A percentile compares a stretch with the other conserved stretches of the same genome.
Evolutionary conservation across 306 rosid genomes (phyloP).

Genomic region (Datisca glomerata): DNA sequence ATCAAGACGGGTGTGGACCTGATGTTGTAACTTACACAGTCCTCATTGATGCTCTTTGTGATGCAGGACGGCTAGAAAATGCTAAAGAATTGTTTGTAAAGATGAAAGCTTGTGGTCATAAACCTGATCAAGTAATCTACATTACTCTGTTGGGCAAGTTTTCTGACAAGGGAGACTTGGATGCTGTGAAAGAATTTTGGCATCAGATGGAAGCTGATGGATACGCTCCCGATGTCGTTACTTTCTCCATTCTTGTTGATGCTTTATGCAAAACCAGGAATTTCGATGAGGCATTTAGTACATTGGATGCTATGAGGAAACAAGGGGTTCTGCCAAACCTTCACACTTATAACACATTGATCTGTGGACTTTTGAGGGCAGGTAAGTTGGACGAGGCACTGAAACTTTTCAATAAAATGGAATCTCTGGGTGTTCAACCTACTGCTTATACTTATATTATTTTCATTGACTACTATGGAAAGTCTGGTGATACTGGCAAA

Average conservation of each 20-base stretch:
- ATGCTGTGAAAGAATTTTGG: conserved; percentile 48
- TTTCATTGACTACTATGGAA: conserved; percentile 85
- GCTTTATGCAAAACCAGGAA: conserved; percentile 71
- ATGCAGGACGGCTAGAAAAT: conserved; percentile 52
- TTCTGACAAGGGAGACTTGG: conserved; percentile 48
- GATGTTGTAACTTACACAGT: conserved; percentile 89
- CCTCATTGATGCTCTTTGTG: conserved; percentile 84
- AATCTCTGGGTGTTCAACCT: conserved; percentile 54
- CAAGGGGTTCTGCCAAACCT: conserved; percentile 70
- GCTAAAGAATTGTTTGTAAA: conserved; percentile 49
- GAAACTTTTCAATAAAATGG: conserved; percentile 51
- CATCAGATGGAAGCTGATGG: conserved; percentile 82
- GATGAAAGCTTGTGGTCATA: conserved; percentile 65
- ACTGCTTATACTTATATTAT: conserved; percentile 74
- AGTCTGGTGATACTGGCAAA: conserved; percentile 63
- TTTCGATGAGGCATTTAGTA: conserved; percentile 53
- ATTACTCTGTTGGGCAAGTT: conserved; percentile 73
- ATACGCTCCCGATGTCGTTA: conserved; percentile 72
- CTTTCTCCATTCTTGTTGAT: conserved; percentile 65
- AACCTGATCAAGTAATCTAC: conserved; percentile 79
- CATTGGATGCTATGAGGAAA: conserved; percentile 48
- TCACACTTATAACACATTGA: conserved; percentile 75
- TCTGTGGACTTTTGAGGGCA: conserved; percentile 55
- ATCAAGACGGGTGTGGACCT: conserved; percentile 76
- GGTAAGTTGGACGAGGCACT: conserved; percentile 66